phyloP scores from a whole-genome alignment of 805 yeast genomes.

The Kodamaea kakaduensis region DNA sequence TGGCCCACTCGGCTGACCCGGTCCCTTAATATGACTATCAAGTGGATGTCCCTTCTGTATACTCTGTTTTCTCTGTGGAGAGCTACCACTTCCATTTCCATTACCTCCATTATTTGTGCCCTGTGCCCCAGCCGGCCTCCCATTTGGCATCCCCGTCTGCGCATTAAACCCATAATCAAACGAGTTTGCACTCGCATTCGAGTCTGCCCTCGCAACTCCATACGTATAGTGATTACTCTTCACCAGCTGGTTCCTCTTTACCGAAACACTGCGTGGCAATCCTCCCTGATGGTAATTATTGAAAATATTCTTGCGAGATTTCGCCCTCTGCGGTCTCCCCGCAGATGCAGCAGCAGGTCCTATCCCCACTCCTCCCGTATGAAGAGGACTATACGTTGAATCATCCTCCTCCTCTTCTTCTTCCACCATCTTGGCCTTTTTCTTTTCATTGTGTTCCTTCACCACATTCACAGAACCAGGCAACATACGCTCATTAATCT shows the following conservation, averaged over 20 bases:
- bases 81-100: too few relatives aligned
- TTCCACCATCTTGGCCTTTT: not conserved
- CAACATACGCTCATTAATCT: conserved; percentile 18
- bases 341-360: conserved; percentile 5
- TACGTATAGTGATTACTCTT: conserved; percentile 4
- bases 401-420: conserved; percentile 9
- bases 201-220: conserved; percentile 3
- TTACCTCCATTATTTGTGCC: too few relatives aligned
- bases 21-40: too few relatives aligned
- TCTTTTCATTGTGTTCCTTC: conserved; percentile 9
- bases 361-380: conserved; percentile 5
- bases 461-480: conserved; percentile 17
- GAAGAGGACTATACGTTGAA: conserved; percentile 7
- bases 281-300: conserved; percentile 28
- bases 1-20: too few relatives aligned
- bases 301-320: conserved; percentile 26
- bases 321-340: conserved; percentile 18
- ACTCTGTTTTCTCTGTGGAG: too few relatives aligned
- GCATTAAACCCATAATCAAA: too few relatives aligned
- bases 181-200: conserved; percentile 5
- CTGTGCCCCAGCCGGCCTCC: too few relatives aligned
- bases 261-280: conserved; percentile 4
- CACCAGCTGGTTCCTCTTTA: conserved; percentile 1
- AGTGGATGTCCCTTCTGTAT: too few relatives aligned
- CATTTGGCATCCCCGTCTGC: too few relatives aligned